Evolutionary conservation across 202 grass and related monocot genomes (phyloP), one percentile per base, ranked within the genome.

Genomic region (Dendrocalamus latiflorus): DNA sequence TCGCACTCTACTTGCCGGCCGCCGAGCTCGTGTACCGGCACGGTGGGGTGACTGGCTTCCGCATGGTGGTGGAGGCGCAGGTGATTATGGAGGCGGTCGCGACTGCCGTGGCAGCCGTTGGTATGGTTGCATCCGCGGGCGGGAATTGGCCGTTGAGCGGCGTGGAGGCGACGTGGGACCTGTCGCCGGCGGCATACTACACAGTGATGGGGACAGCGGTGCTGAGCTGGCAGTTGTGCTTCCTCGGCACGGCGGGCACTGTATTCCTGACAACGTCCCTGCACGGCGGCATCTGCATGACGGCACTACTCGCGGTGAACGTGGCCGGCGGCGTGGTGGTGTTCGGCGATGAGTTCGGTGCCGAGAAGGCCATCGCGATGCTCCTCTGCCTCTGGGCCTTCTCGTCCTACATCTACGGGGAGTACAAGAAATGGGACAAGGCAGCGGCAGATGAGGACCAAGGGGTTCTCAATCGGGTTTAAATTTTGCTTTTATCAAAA

Each of bases 271-370:
- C 88, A 41, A 79, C 91, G 47, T 90, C 91, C 2, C 77, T 93
- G 30, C 85, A 87, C 75, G 83, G 91, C 36, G 91, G 88, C 33
- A 90, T 93, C 51, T 93, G 87, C 85, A 93, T 93, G 91, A 88
- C 91, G 37, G 91, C 91, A 21, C 73, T 93, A 37, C 78, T 93
- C 24, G 70, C 91, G 4, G 75, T 81, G 22, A 93, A 93, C 68
- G 88, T 93, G 2, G 63, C 89, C n/a, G 91, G 81, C 24, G 91
- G 91, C 15, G 84, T 93, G 10, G 50, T 74, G 14, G 77, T 78
- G 34, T 90, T 90, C 17, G 77, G 87, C 4, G 91, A 93, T 37
- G 60, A 85, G 18, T 89, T 93, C 22, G 81, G 88, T 5, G 28
- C 81, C 6, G 66, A 74, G 36, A 85, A 93, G 54, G 70, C 69